Evolutionary conservation across 2,329 filamentous ascomycete genomes (phyloP).

Genomic region (Furcasterigmium sp.): DNA sequence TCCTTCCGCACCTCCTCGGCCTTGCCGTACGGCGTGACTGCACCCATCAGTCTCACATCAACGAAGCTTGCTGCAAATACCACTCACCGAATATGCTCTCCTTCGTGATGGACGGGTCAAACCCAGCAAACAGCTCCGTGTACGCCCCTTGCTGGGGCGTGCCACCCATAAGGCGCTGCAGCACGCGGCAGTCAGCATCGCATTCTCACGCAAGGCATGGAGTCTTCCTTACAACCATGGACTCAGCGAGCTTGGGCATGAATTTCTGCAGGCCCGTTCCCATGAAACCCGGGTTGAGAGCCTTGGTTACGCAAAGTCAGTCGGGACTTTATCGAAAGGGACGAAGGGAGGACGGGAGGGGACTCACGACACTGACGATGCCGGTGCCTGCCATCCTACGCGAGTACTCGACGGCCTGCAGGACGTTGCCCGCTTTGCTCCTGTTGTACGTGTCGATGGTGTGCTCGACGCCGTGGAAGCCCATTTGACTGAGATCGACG

Average conservation of each 20-base stretch:
- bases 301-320: not conserved
- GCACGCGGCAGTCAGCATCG: not conserved
- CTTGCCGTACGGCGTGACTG: constrained; percentile 8
- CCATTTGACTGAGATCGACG: constrained; percentile 21
- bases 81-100: not conserved
- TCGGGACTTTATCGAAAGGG: constrained; percentile 4
- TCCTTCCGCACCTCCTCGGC: constrained; percentile 4
- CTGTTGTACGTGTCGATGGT: constrained; percentile 18
- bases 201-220: not conserved
- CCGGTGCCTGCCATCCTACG: constrained; percentile 5
- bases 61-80: not conserved
- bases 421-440: constrained; percentile 23
- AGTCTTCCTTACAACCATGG: too few species aligned
- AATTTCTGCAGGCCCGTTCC: constrained; percentile 7
- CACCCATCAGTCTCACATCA: not conserved
- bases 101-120: not conserved
- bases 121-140: not conserved
- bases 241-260: not conserved
- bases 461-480: constrained; percentile 17
- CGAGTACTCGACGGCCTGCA: constrained; percentile 22
- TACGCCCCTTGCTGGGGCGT: not conserved
- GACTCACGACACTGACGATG: not conserved
- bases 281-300: constrained; percentile 5
- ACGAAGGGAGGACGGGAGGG: not conserved
- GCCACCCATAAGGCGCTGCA: not conserved